phyloP scores from a whole-genome alignment of 2,329 filamentous ascomycete genomes.

The Graphilbum fragrans region DNA sequence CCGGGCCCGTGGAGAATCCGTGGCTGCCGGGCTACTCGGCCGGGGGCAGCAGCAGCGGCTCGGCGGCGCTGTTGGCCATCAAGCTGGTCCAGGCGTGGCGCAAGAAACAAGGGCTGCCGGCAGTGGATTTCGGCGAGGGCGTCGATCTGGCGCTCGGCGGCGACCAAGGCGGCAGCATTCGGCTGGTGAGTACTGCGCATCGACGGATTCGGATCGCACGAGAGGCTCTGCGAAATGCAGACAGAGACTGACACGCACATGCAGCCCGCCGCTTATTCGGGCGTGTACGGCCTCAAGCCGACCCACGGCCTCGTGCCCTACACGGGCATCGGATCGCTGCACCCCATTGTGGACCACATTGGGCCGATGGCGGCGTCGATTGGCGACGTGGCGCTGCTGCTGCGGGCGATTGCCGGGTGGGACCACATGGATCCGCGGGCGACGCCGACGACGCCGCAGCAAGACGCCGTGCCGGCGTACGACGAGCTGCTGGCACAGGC shows the following conservation, averaged over 20 bases:
- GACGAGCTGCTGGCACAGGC: conserved; percentile 13
- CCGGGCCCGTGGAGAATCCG: conserved; percentile 61
- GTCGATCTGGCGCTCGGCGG: conserved; percentile 31
- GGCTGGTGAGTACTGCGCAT: conserved; percentile 28
- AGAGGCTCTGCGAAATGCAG: too few species aligned
- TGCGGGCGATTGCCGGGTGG: conserved; percentile 27
- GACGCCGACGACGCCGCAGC: conserved; percentile 24
- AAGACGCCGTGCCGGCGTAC: conserved; percentile 18
- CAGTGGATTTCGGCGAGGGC: conserved; percentile 26
- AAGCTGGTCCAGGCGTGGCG: conserved; percentile 6
- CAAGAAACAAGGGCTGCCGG: conserved; percentile 44
- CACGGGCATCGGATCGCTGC: conserved; percentile 27
- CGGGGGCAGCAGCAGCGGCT: conserved; percentile 65
- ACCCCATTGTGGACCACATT: conserved; percentile 29
- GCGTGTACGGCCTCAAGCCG: conserved; percentile 30
- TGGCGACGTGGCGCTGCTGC: conserved; percentile 25
- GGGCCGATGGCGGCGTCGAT: conserved; percentile 29
- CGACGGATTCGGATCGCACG: too few species aligned
- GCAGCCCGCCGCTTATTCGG: conserved; percentile 22
- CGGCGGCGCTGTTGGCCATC: conserved; percentile 30
- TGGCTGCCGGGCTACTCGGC: conserved; percentile 62
- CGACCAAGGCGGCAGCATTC: conserved; percentile 62
- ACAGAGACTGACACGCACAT: too few species aligned
- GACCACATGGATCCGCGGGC: conserved; percentile 32
- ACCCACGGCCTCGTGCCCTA: conserved; percentile 35